Evolutionary conservation across 192 early-diverging fungal genomes (phyloP).

Genomic region (Helicostylum pulchrum): DNA sequence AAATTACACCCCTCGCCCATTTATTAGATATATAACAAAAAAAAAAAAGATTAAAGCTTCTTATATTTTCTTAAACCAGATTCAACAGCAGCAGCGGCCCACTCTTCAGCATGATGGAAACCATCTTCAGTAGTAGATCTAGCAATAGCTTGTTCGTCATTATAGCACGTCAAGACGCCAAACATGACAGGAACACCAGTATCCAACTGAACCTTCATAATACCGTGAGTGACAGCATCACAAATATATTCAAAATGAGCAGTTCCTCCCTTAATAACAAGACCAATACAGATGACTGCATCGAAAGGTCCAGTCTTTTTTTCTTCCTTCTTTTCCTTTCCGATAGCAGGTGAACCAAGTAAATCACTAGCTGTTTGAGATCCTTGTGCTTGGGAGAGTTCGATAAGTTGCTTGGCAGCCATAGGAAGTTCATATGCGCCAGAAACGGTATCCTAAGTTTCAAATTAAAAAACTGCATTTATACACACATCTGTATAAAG

Average conservation of each 20-base stretch:
- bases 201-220: constrained; percentile 96
- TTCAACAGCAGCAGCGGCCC: constrained; percentile 95
- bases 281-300: constrained; percentile 91
- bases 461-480: neutral
- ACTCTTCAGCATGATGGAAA: constrained; percentile 97
- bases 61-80: constrained; percentile 75
- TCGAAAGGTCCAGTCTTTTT: constrained; percentile 64
- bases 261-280: constrained; percentile 98
- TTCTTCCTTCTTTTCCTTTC: constrained; percentile 5
- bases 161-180: constrained; percentile 94
- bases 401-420: constrained; percentile 75
- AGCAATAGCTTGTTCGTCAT: constrained; percentile 88
- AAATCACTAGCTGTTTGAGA: constrained; percentile 54
- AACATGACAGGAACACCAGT: constrained; percentile 86
- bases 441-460: constrained; percentile 62
- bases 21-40: too few species aligned
- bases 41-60: constrained; percentile 23
- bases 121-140: constrained; percentile 68
- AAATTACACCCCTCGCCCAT: too few species aligned
- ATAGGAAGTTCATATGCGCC: constrained; percentile 96
- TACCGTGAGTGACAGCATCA: constrained; percentile 87
- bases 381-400: constrained; percentile 60
- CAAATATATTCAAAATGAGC: constrained; percentile 99
- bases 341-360: constrained; percentile 35
- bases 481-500: neutral